Base-by-base conservation (phyloP, 2,329 filamentous ascomycete species). In the Didymella lethalis region DNA sequence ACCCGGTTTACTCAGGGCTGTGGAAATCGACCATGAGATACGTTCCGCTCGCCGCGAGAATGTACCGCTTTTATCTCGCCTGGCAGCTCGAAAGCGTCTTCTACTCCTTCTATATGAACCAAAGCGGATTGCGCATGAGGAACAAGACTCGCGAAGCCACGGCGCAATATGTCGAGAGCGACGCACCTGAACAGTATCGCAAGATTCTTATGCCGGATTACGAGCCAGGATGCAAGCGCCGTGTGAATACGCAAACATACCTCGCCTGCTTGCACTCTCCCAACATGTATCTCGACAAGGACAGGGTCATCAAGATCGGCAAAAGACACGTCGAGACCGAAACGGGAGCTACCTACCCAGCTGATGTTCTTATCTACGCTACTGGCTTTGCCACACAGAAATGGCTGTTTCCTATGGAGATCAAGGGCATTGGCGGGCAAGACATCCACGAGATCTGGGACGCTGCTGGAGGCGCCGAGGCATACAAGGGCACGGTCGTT, bases 101-200 rank as follows among this genome's bases (percentile, higher is more conserved):
- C 41, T 44, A 44, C 41, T 44, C 41, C 26, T 44, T 44, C 41
- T 44, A 44, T 11, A 44, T 44, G 41, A 20, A 44, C 41, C 41
- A 44, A 14, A 44, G 26, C 41, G 41, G 41, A 7, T 20, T 44
- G 23, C 41, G 41, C 14, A 44, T 44, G 41, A 44, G 41, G 26
- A 44, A 44, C 41, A 44, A 44, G 16, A 44, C 26, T 12, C 41
- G 41, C 41, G 41, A 44, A 26, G 41, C 41, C 41, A 44, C 41
- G 16, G 26, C 10, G 23, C 41, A 44, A 26, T 44, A 44, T 14
- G 26, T 44, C 16, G 41, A 44, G 14, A 44, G 26, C 20, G 41
- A 44, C 41, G 41, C 41, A 12, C 41, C 41, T 11, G 14, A 26
- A 44, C 41, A 44, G 41, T 44, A 44, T 26, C 41, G 23, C 12